A percentile compares a stretch with the other conserved stretches of the same genome.
These are phyloP conservation scores for Oxytropis ochrocephala DNA, from an alignment of 306 rosid species.

Conservation along the genomic window DNA sequence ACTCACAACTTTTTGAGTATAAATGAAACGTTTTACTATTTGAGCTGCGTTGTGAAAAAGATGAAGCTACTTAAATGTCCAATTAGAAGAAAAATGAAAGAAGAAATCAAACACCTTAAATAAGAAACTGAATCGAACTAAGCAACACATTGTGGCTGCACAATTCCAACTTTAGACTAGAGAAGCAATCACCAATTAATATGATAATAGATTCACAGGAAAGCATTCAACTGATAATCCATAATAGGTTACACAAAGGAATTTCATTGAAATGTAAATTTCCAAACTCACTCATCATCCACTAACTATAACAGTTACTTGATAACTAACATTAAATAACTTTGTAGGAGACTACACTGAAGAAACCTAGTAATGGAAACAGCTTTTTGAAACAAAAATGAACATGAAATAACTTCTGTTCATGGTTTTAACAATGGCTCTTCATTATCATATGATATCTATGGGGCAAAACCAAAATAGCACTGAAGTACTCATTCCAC, in stretches of 20 bases:
- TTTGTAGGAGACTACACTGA: neutral
- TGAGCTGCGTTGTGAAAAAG: neutral
- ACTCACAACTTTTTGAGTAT: no score
- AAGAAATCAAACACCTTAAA: neutral
- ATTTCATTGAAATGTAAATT: no score
- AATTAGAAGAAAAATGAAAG: neutral
- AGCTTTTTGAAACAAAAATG: neutral
- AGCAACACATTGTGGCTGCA: neutral
- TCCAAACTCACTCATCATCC: no score
- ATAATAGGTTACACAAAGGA: no score
- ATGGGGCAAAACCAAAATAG: neutral
- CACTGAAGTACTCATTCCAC: conserved; percentile 26
- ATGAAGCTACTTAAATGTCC: neutral
- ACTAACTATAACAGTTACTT: neutral
- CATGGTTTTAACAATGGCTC: conserved; percentile 13
- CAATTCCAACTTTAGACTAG: neutral
- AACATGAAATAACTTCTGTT: neutral
- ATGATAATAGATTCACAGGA: no score
- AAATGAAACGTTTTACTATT: no score
- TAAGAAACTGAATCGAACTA: neutral
- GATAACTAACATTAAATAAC: neutral
- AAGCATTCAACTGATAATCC: no score
- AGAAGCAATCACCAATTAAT: neutral
- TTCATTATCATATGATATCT: neutral
- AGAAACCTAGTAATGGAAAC: neutral